Percentiles rank a stretch among this genome's conserved stretches.
Evolutionary conservation across 257 asterid species (phyloP).

Genomic region (Solanum lycopersicoides): DNA sequence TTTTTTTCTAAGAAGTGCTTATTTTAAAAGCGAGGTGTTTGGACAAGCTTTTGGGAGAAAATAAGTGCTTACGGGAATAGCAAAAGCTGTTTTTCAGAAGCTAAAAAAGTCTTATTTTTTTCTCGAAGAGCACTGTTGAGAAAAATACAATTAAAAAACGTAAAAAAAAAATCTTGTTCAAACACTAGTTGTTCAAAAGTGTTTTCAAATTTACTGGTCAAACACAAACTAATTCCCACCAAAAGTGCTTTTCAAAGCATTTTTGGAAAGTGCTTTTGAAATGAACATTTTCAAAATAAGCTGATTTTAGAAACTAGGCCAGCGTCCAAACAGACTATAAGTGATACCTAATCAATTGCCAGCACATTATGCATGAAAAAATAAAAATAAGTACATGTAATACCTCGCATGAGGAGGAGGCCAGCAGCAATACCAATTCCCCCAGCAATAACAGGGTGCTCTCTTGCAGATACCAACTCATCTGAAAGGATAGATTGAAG

Average conservation of each 20-base stretch:
- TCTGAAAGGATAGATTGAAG: constrained; percentile 18
- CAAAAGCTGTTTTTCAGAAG: neutral
- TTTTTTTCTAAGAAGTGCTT: neutral
- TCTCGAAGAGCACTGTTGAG: neutral
- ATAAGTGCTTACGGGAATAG: neutral
- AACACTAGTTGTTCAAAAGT: neutral
- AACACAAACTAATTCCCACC: neutral
- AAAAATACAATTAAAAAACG: neutral
- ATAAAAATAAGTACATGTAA: neutral
- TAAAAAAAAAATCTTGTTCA: neutral
- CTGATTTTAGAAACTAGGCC: neutral
- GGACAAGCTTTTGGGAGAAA: neutral
- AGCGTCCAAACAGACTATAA: neutral
- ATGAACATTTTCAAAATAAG: neutral
- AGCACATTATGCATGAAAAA: neutral
- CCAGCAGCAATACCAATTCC: constrained; percentile 61
- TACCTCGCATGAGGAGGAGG: constrained; percentile 76
- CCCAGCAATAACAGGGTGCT: constrained; percentile 57
- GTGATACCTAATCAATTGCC: neutral
- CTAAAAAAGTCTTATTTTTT: neutral
- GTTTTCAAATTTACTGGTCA: neutral
- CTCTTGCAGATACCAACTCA: constrained; percentile 42
- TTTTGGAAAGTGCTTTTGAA: neutral
- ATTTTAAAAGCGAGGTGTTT: neutral
- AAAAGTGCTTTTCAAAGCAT: neutral